These are phyloP conservation scores for Fusarium vanettenii DNA, from an alignment of 2,329 filamentous ascomycete genomes.

Conservation along the genomic window DNA sequence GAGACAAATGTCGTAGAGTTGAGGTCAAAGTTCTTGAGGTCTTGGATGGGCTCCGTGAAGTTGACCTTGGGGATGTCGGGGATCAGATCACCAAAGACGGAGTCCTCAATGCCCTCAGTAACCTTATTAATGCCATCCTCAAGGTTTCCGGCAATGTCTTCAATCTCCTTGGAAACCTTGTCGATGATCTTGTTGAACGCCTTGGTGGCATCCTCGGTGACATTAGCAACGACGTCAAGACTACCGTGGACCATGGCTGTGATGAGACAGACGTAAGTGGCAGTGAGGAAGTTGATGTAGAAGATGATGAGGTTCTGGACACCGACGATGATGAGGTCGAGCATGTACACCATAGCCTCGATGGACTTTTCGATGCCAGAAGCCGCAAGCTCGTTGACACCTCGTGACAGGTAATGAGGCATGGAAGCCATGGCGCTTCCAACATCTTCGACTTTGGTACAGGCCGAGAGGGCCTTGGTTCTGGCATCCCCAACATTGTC, in stretches of 20 bases:
- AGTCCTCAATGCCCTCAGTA: constrained; percentile 53
- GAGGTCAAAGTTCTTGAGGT: constrained; percentile 77
- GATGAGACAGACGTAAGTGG: constrained; percentile 90
- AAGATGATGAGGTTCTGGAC: constrained; percentile 92
- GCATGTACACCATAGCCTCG: constrained; percentile 80
- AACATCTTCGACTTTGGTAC: constrained; percentile 90
- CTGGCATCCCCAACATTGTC: constrained; percentile 81
- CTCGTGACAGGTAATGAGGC: constrained; percentile 92
- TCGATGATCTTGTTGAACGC: constrained; percentile 63
- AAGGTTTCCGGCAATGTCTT: constrained; percentile 65
- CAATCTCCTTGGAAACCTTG: constrained; percentile 69
- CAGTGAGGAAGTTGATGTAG: constrained; percentile 90
- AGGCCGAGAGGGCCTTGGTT: constrained; percentile 85
- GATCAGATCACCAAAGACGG: constrained; percentile 62
- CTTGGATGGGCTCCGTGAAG: constrained; percentile 71
- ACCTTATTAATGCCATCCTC: constrained; percentile 63
- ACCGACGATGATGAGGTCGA: constrained; percentile 82
- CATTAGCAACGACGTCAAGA: constrained; percentile 72
- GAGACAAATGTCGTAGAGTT: constrained; percentile 73
- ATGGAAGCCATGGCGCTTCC: constrained; percentile 97
- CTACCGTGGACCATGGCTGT: constrained; percentile 84
- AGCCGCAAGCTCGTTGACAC: constrained; percentile 88
- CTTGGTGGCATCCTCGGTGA: constrained; percentile 64
- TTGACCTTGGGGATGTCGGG: constrained; percentile 66
- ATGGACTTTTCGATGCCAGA: constrained; percentile 84